Conservation (phyloP, 179 eudicot species). For the Beta lomatogona region DNA sequence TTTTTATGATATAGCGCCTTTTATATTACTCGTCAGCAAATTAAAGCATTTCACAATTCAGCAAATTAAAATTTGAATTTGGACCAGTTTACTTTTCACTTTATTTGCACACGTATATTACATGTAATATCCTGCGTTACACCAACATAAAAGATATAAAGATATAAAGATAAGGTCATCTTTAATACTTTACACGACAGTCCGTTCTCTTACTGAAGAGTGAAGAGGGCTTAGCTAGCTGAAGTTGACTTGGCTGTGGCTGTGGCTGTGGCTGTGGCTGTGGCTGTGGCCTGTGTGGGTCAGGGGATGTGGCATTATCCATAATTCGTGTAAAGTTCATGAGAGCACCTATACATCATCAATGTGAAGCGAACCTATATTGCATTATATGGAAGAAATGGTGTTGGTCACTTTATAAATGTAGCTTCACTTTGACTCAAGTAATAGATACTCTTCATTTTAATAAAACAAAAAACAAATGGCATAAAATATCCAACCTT, state of each 20-base stretch:
- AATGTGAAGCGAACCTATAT: conserved; percentile 7
- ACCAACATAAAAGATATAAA: neutral
- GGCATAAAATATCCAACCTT: too few relatives aligned
- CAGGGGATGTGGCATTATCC: neutral
- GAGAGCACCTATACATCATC: conserved; percentile 5
- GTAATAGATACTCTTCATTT: neutral
- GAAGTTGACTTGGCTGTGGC: neutral
- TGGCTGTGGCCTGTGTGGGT: too few relatives aligned
- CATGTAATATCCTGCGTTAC: neutral
- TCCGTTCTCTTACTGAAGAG: neutral
- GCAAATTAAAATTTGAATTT: neutral
- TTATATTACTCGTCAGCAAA: neutral
- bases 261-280: too few relatives aligned
- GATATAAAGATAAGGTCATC: conserved; percentile 7
- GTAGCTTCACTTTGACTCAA: neutral
- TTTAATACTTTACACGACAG: conserved; percentile 28
- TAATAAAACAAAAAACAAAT: too few relatives aligned
- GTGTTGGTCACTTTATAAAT: neutral
- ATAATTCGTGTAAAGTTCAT: conserved; percentile 15
- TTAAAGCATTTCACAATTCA: neutral
- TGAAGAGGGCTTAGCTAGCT: neutral
- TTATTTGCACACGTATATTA: neutral
- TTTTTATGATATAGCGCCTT: neutral
- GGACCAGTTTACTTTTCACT: neutral
- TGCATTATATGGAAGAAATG: neutral